phyloP scores from a whole-genome alignment of 2,329 filamentous ascomycete species.

The Penicillium frequentans region DNA sequence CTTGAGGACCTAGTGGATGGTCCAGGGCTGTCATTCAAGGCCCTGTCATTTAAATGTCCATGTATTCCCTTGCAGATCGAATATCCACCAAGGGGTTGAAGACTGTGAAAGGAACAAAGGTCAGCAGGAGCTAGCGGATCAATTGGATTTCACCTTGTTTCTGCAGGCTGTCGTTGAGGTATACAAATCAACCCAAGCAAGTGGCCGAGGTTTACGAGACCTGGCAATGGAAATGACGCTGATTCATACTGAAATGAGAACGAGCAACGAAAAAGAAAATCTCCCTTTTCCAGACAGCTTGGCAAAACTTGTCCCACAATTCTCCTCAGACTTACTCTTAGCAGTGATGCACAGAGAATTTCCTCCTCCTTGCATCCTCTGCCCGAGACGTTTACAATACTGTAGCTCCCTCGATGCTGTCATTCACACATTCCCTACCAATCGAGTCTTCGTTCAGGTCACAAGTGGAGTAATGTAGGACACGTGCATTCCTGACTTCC shows the following conservation, averaged over 20 bases:
- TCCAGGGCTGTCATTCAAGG: not conserved
- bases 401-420: not conserved
- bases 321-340: not conserved
- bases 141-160: not conserved
- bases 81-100: not conserved
- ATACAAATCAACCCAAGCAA: not conserved
- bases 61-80: not conserved
- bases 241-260: not conserved
- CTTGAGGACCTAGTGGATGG: not conserved
- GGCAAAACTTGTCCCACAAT: not conserved
- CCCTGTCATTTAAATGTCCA: not conserved
- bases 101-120: not conserved
- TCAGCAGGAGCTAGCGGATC: not conserved
- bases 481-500: constrained; percentile 12
- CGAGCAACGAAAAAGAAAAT: not conserved
- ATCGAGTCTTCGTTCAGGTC: not conserved
- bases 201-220: not conserved
- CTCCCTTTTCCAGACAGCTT: not conserved
- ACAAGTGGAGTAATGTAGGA: constrained; percentile 7
- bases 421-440: not conserved
- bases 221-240: not conserved
- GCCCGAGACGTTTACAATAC: not conserved
- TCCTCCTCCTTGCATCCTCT: not conserved
- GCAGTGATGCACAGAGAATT: not conserved
- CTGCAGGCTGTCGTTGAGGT: not conserved